Evolutionary conservation across 2,329 filamentous ascomycete species (phyloP).

Genomic region (Aspergillus calidoustus): DNA sequence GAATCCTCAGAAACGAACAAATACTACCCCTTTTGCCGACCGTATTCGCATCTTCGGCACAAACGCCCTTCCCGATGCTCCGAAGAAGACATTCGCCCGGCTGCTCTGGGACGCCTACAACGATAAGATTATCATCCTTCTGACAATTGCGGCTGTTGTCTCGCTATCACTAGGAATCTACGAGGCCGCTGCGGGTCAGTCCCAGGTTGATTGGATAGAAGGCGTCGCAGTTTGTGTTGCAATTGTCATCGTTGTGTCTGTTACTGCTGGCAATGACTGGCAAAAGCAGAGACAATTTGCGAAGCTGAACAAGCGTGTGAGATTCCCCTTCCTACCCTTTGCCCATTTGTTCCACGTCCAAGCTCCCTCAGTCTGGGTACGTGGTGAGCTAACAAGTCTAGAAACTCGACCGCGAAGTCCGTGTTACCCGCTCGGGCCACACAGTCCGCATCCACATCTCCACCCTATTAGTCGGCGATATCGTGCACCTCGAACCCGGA

Average conservation of each 20-base stretch:
- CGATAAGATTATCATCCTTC: conserved; percentile 72
- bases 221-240: conserved; percentile 78
- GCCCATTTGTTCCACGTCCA: not conserved
- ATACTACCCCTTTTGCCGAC: conserved; percentile 54
- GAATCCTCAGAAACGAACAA: conserved; percentile 10
- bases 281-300: conserved; percentile 79
- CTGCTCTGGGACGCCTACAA: conserved; percentile 73
- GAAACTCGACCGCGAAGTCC: conserved; percentile 66
- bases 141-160: conserved; percentile 70
- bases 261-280: conserved; percentile 75
- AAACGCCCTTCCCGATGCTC: conserved; percentile 67
- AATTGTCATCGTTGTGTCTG: conserved; percentile 73
- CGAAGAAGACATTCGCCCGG: conserved; percentile 62
- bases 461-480: conserved; percentile 69
- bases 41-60: conserved; percentile 63
- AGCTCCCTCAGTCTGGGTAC: not conserved
- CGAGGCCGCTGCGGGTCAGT: conserved; percentile 61
- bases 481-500: conserved; percentile 68
- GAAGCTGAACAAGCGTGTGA: conserved; percentile 71
- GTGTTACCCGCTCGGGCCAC: conserved; percentile 67
- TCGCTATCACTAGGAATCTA: conserved; percentile 73
- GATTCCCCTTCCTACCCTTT: not conserved
- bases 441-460: conserved; percentile 64
- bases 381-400: conserved; percentile 38
- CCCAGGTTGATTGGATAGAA: conserved; percentile 74